These are phyloP conservation scores for Saprolegnia parasitica DNA, from an alignment of 352 stramenopile species.

Conservation along the genomic window DNA sequence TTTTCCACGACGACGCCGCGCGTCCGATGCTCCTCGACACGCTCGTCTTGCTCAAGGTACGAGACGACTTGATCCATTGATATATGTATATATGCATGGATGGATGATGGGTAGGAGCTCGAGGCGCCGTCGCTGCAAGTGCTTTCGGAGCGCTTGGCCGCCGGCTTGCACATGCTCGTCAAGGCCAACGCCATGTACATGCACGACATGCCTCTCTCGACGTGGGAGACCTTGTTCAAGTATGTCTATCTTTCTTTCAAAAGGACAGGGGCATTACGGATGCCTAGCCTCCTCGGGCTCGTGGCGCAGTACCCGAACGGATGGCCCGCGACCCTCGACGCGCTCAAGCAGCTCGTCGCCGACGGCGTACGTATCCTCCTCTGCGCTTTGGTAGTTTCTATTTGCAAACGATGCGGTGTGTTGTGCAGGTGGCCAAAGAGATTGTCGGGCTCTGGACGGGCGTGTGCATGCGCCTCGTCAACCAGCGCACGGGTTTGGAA, in stretches of 20 bases:
- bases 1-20: constrained; percentile 81
- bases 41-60: constrained; percentile 49
- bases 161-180: constrained; percentile 75
- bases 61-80: background rate
- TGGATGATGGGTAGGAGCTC: constrained; percentile 45
- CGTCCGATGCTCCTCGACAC: constrained; percentile 78
- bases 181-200: constrained; percentile 87
- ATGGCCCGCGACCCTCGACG: constrained; percentile 68
- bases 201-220: constrained; percentile 39
- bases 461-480: constrained; percentile 71
- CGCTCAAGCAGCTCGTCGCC: constrained; percentile 52
- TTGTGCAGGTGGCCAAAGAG: constrained; percentile 54
- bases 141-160: constrained; percentile 72
- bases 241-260: too few relatives aligned
- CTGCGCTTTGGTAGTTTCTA: background rate
- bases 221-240: constrained; percentile 27
- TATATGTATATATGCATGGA: background rate
- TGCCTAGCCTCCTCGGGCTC: constrained; percentile 47
- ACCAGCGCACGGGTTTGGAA: constrained; percentile 67
- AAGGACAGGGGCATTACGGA: too few relatives aligned
- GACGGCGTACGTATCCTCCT: constrained; percentile 40
- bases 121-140: constrained; percentile 77
- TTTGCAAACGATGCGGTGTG: background rate
- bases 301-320: constrained; percentile 77
- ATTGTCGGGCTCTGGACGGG: constrained; percentile 81